phyloP scores from a whole-genome alignment of 192 early-diverging fungal species.

The Mortierella antarctica region DNA sequence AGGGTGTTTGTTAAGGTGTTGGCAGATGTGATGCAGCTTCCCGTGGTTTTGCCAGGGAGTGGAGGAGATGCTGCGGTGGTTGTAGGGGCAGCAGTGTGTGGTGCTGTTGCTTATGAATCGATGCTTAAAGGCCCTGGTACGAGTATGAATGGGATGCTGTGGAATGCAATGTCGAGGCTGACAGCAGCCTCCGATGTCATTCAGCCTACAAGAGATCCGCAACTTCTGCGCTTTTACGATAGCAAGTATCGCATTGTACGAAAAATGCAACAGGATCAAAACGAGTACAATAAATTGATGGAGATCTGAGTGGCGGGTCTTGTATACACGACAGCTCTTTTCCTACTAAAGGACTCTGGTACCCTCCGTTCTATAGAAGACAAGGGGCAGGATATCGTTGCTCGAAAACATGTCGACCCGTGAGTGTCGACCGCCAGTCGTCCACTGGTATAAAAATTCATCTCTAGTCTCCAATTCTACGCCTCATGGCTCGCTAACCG shows the following conservation, averaged over 20 bases:
- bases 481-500: too few species aligned
- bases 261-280: slow-evolving; percentile 70
- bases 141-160: slow-evolving; percentile 46
- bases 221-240: slow-evolving; percentile 55
- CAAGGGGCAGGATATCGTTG: too few species aligned
- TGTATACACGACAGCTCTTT: too few species aligned
- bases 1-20: slow-evolving; percentile 67
- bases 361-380: too few species aligned
- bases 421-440: too few species aligned
- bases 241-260: slow-evolving; percentile 65
- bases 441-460: too few species aligned
- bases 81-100: slow-evolving; percentile 75
- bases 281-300: slow-evolving; percentile 66
- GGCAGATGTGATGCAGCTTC: slow-evolving; percentile 66
- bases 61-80: slow-evolving; percentile 71
- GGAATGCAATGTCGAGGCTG: slow-evolving; percentile 67
- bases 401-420: too few species aligned
- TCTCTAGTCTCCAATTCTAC: too few species aligned
- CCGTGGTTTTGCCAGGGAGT: slow-evolving; percentile 63
- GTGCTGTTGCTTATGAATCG: slow-evolving; percentile 61
- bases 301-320: background rate
- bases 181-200: slow-evolving; percentile 58
- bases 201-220: slow-evolving; percentile 48
- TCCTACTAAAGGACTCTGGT: too few species aligned
- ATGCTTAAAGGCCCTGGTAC: slow-evolving; percentile 11